phyloP scores from a whole-genome alignment of 148 eudicot genomes.

The Rhododendron ovatum region DNA sequence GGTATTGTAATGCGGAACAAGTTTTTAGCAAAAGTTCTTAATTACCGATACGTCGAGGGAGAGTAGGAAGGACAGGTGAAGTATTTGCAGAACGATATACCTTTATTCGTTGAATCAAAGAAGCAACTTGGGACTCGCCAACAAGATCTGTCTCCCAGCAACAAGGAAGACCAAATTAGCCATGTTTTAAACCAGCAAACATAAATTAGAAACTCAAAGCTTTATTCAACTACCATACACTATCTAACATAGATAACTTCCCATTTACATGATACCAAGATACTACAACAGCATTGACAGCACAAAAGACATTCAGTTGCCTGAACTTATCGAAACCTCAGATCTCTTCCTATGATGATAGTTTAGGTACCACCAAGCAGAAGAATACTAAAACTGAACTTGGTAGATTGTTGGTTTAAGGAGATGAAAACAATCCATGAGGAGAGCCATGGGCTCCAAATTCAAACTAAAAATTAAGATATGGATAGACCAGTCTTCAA shows the following conservation, averaged over 20 bases:
- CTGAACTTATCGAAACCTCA: not conserved
- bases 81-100: too few species aligned
- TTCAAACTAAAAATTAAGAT: not conserved
- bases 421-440: not conserved
- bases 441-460: not conserved
- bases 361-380: not conserved
- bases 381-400: not conserved
- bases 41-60: too few species aligned
- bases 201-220: not conserved
- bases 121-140: too few species aligned
- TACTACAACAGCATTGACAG: not conserved
- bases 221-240: not conserved
- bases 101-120: too few species aligned
- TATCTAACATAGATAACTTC: not conserved
- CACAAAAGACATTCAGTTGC: not conserved
- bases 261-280: not conserved
- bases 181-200: not conserved
- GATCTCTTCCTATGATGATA: not conserved
- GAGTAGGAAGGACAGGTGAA: too few species aligned
- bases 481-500: not conserved
- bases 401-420: not conserved
- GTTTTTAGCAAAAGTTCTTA: too few species aligned
- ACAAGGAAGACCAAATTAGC: constrained; percentile 2
- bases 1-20: too few species aligned
- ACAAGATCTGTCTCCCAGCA: too few species aligned